Base-by-base conservation (phyloP, 768 basidiomycete genomes). In the Cystofilobasidium ferigula region DNA sequence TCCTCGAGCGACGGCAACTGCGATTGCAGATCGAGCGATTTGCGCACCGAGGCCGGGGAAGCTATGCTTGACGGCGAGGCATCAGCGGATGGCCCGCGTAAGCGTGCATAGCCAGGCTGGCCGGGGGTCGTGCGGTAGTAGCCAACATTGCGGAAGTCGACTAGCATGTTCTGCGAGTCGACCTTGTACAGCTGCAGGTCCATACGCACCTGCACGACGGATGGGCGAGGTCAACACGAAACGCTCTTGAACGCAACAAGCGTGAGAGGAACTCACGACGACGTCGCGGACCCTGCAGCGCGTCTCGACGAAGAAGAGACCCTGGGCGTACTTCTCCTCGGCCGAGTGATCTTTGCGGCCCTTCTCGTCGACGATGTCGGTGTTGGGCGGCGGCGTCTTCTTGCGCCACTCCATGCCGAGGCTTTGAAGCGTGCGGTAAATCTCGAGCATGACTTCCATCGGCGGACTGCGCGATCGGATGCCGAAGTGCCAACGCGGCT, bases 381-480 rank as follows among this genome's bases (percentile, higher is more conserved):
- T 73, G 57, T 73, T 69, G 1, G 63, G 69, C 48, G 73, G 73
- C 22, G 83, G 84, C 69, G 81, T 82, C 80, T 95, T 95, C 78
- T 87, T 85, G 75, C 89, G 89, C 95, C 95, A 99, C 77, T 99
- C 90, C 89, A 98, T 94, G 20, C 87, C 89, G 24, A 97, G 80
- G 67, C 85, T 80, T 77, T 87, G 86, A 58, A 99, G 78, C 48
- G 93, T 95, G 69, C 88, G 80, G 77, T 99, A 98, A 60, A 99
- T 95, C 81, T 97, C 94, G 30, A 95, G 78, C 93, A 99, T 97
- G 28, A 99, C 94, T 76, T 99, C 95, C 89, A 98, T 94, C 26
- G 93, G 95, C 36, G 92, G 89, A 22, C 76, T 77, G 67, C 93
- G 82, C 71, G 89, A 92, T 36, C 95, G 82, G 45, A 99, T 98